Conservation (phyloP, 768 basidiomycete species). For the Kwoniella mangroviensis region DNA sequence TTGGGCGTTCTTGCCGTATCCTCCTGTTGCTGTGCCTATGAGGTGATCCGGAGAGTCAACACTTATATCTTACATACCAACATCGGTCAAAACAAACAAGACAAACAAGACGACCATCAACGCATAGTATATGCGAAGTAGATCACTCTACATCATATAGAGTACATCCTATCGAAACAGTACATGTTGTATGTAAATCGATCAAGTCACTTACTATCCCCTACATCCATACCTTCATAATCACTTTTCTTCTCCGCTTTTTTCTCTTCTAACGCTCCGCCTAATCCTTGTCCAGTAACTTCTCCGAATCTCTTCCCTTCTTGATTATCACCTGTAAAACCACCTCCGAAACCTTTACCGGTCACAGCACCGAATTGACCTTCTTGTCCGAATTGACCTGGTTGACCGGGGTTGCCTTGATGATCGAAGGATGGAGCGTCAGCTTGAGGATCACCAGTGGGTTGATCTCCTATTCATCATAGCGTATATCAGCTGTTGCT, state of each 20-base stretch:
- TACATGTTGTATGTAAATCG: too few relatives aligned
- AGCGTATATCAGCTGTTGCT: background rate
- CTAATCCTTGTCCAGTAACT: background rate
- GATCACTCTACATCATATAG: background rate
- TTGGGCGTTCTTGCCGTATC: slow-evolving; percentile 42
- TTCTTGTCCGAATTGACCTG: slow-evolving; percentile 35
- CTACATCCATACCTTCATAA: slow-evolving; percentile 21
- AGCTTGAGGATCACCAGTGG: slow-evolving; percentile 25
- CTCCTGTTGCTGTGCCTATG: slow-evolving; percentile 43
- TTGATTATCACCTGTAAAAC: slow-evolving; percentile 7
- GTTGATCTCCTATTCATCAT: slow-evolving; percentile 1
- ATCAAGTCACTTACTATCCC: slow-evolving; percentile 17
- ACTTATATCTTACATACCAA: too few relatives aligned
- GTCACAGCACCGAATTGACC: slow-evolving; percentile 38
- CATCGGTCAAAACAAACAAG: too few relatives aligned
- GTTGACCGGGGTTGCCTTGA: slow-evolving; percentile 29
- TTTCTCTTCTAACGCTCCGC: background rate
- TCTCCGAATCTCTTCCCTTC: background rate
- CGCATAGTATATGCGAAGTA: background rate
- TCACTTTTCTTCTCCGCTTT: slow-evolving; percentile 17
- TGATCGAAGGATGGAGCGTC: slow-evolving; percentile 28
- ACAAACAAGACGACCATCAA: too few relatives aligned
- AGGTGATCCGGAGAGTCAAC: too few relatives aligned
- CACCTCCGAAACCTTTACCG: slow-evolving; percentile 35
- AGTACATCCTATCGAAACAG: too few relatives aligned